Evolutionary conservation across 176 grass and related monocot species (phyloP).

Genomic region (Oryza coarctata): DNA sequence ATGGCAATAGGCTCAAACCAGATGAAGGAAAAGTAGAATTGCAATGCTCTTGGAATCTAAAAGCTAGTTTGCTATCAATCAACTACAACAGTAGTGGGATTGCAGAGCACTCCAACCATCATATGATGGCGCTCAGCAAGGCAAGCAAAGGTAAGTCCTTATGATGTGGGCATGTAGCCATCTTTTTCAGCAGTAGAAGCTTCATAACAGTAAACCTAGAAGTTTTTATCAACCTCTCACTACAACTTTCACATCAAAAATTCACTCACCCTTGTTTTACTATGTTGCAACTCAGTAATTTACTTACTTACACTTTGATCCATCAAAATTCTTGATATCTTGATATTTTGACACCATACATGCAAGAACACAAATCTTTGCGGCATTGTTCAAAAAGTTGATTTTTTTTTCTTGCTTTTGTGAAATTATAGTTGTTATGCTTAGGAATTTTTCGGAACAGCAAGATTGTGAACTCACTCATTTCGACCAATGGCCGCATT

Average conservation of each 20-base stretch:
- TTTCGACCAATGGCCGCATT: conserved; percentile 27
- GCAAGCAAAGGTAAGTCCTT: conserved; percentile 34
- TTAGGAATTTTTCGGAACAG: neutral
- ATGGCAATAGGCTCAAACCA: neutral
- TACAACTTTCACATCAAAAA: neutral
- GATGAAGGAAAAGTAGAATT: conserved; percentile 18
- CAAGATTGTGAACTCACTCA: conserved; percentile 21
- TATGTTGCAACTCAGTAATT: neutral
- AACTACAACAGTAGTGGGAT: conserved; percentile 39
- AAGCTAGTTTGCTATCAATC: conserved; percentile 30
- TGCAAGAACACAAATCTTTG: neutral
- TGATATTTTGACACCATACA: neutral
- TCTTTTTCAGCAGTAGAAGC: conserved; percentile 17
- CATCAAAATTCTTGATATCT: neutral
- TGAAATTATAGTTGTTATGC: neutral
- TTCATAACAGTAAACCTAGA: conserved; percentile 1
- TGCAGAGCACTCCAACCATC: conserved; percentile 43
- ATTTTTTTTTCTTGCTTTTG: neutral
- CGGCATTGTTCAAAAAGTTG: neutral
- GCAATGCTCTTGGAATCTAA: conserved; percentile 29
- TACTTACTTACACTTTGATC: neutral
- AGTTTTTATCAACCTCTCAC: neutral
- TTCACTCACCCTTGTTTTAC: neutral
- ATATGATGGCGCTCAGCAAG: conserved; percentile 32
- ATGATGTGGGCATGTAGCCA: conserved; percentile 38